Evolutionary conservation across 179 eudicot genomes (phyloP).

Genomic region (Monotropa hypopitys): DNA sequence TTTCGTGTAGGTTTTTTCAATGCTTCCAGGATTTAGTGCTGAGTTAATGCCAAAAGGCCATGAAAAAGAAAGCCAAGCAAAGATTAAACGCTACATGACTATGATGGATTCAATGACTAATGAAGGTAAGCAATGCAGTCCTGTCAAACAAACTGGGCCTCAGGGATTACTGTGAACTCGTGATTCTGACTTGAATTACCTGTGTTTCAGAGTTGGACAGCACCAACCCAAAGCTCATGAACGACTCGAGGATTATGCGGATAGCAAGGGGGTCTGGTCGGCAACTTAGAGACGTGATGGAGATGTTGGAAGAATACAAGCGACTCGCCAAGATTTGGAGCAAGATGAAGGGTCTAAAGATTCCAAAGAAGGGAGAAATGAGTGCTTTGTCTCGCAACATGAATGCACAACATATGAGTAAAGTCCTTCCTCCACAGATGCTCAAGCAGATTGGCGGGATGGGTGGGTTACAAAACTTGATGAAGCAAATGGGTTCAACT

Average conservation of each 20-base stretch:
- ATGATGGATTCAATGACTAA: slow-evolving; percentile 99
- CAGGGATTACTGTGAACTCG: too few relatives aligned
- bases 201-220: slow-evolving; percentile 72
- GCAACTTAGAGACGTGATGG: slow-evolving; percentile 59
- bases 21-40: slow-evolving; percentile 78
- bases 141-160: too few relatives aligned
- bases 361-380: slow-evolving; percentile 90
- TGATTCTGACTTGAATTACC: background rate
- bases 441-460: slow-evolving; percentile 83
- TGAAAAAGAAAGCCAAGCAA: slow-evolving; percentile 91
- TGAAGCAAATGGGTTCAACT: slow-evolving; percentile 84
- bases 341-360: slow-evolving; percentile 96
- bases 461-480: slow-evolving; percentile 71
- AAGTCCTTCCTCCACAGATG: slow-evolving; percentile 80
- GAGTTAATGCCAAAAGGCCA: slow-evolving; percentile 90
- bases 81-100: slow-evolving; percentile 86
- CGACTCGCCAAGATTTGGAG: slow-evolving; percentile 82
- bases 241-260: slow-evolving; percentile 77
- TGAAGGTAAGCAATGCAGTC: slow-evolving; percentile 35
- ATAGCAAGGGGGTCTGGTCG: slow-evolving; percentile 92
- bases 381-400: slow-evolving; percentile 73
- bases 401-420: slow-evolving; percentile 88
- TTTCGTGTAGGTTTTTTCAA: slow-evolving; percentile 54
- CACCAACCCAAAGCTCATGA: slow-evolving; percentile 74
- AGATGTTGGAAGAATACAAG: slow-evolving; percentile 85